Evolutionary conservation across 306 rosid genomes (phyloP), one percentile per base, ranked within the genome.

Genomic region (Vigna trinervia): DNA sequence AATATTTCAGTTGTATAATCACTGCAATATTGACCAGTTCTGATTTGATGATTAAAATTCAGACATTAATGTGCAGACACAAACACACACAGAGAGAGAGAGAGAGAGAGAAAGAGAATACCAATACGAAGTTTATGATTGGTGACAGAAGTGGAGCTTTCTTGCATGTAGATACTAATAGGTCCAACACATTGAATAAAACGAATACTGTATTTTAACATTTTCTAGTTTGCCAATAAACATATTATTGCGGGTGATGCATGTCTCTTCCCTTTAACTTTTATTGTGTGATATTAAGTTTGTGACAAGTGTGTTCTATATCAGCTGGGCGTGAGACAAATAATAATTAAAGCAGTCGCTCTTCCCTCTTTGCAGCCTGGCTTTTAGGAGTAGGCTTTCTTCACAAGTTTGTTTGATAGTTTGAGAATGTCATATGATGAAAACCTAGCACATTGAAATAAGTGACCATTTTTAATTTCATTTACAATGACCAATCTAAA

Each of bases 81-180:
- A 76, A 30, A 43, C 66, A 66, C 6, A 53, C 19, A 17, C 19
- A 17, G 19, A 17, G 19, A 17, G 32, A 41, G 38, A 46, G 79
- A 32, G 79, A 65, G 41, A 48, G 17, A 71, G 38, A 17, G 76
- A 72, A 32, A 48, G 19, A 38, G 19, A 66, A 71, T 67, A 71
- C 41, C 48, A 63, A 58, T 77, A 43, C 41, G 6, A 46, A 56
- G 81, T 58, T 80, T 59, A 61, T 64, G 39, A 45, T 77, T 4
- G 59, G 41, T 17, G 34, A 82, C 68, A 71, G 34, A 81, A 64
- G 12, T 75, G 64, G 67, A 67, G 50, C 69, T 28, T 43, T 20
- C 41, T 41, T 51, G 53, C 34, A 11, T 10, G 64, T 48, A 58
- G 22, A 58, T 58, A 58, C 38, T 61, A 14, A 67, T 32, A 32